Percentiles rank a stretch among this genome's conserved stretches.
Conservation (phyloP, 371 early-diverging fungal genomes). For the Mortierella sp. region DNA sequence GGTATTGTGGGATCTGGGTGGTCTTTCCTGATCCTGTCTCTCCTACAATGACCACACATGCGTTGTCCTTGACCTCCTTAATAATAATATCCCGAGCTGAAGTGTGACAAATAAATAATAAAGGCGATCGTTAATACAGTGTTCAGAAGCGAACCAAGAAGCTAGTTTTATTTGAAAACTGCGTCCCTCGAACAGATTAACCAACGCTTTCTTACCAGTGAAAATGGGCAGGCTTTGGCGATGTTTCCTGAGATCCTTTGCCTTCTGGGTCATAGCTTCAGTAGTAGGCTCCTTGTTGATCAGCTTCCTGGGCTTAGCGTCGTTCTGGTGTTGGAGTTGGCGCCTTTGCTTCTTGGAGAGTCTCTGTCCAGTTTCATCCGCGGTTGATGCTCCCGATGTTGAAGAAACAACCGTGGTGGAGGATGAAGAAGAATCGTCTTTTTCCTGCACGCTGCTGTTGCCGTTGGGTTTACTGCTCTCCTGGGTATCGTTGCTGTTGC, state of each 20-base stretch:
- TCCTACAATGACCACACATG: slow-evolving; percentile 73
- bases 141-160: background rate
- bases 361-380: background rate
- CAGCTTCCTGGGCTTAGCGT: slow-evolving; percentile 26
- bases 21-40: slow-evolving; percentile 79
- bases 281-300: slow-evolving; percentile 38
- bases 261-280: slow-evolving; percentile 32
- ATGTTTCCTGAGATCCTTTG: slow-evolving; percentile 54
- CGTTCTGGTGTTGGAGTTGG: slow-evolving; percentile 26
- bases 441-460: slow-evolving; percentile 1
- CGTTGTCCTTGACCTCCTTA: slow-evolving; percentile 65
- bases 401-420: background rate
- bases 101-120: background rate
- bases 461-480: background rate
- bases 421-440: background rate
- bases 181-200: background rate
- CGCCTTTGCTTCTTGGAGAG: slow-evolving; percentile 37
- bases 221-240: slow-evolving; percentile 62
- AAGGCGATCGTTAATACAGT: background rate
- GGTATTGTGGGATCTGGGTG: slow-evolving; percentile 91
- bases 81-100: slow-evolving; percentile 73
- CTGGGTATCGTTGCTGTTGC: background rate
- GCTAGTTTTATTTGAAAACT: no score
- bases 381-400: background rate
- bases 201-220: slow-evolving; percentile 31